These are phyloP conservation scores for Lecanosticta acicola DNA, from an alignment of 2,329 filamentous ascomycete genomes.

Conservation along the genomic window DNA sequence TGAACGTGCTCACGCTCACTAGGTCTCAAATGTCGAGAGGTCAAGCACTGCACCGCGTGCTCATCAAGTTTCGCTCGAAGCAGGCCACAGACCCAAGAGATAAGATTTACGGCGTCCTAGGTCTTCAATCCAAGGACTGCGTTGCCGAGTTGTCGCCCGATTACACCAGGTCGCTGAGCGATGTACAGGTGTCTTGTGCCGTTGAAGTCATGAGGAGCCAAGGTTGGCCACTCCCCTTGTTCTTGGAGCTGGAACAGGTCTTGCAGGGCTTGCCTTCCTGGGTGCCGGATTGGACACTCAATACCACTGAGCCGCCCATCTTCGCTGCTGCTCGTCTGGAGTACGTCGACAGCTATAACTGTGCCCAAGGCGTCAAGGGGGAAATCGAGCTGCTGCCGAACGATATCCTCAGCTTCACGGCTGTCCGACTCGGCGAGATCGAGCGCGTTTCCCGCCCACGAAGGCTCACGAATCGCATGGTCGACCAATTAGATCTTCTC, in stretches of 20 bases:
- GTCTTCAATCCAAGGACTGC: neutral
- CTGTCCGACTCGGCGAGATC: neutral
- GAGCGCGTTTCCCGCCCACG: neutral
- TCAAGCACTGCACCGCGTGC: neutral
- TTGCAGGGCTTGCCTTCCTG: constrained; percentile 1
- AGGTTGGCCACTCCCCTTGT: constrained; percentile 2
- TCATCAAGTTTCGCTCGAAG: neutral
- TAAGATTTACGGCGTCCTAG: constrained; percentile 9
- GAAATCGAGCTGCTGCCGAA: neutral
- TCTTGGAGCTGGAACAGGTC: constrained; percentile 1
- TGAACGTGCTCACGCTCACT: neutral
- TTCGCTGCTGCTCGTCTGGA: neutral
- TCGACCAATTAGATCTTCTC: neutral
- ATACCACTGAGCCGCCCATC: neutral
- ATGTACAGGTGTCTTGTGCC: neutral
- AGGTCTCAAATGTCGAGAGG: too few relatives aligned
- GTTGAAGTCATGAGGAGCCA: neutral
- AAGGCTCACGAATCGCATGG: neutral
- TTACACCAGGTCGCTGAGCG: neutral
- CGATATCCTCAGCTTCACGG: neutral
- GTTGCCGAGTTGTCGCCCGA: constrained; percentile 1
- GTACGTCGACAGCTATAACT: neutral
- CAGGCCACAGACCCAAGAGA: constrained; percentile 3
- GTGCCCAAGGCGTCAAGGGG: neutral
- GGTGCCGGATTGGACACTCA: constrained; percentile 9